phyloP scores from a whole-genome alignment of 2,329 filamentous ascomycete species.

The Aspergillus clavatus region DNA sequence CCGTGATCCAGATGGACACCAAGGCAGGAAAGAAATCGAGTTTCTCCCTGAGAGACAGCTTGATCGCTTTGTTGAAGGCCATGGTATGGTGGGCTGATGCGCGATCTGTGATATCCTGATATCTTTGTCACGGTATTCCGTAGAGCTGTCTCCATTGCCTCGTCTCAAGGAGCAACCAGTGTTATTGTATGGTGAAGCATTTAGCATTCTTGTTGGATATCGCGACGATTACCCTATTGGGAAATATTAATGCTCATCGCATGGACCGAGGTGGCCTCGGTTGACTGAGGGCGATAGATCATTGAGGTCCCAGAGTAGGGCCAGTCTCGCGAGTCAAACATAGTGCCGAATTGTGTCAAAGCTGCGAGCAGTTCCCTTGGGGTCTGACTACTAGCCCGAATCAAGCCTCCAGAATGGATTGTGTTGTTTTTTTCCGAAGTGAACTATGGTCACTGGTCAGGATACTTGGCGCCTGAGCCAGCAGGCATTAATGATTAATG shows the following conservation, averaged over 20 bases:
- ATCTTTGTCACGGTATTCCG: not conserved
- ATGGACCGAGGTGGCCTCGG: not conserved
- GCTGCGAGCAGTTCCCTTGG: too few relatives aligned
- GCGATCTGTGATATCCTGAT: not conserved
- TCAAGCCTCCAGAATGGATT: too few relatives aligned
- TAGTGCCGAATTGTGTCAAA: too few relatives aligned
- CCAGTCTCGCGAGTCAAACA: too few relatives aligned
- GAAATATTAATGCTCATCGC: conserved; percentile 7
- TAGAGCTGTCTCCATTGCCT: not conserved
- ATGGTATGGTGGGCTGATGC: conserved; percentile 9
- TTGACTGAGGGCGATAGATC: not conserved
- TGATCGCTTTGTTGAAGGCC: conserved; percentile 14
- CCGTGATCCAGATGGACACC: conserved; percentile 21
- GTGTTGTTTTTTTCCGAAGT: too few relatives aligned
- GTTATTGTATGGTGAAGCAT: not conserved
- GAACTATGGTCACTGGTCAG: too few relatives aligned
- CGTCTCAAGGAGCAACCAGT: not conserved
- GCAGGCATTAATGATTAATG: too few relatives aligned
- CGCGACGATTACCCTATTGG: conserved; percentile 17
- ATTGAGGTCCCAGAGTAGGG: too few relatives aligned
- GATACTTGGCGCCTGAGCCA: too few relatives aligned
- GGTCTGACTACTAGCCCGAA: too few relatives aligned
- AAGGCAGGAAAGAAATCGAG: conserved; percentile 31
- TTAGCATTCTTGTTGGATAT: too few relatives aligned
- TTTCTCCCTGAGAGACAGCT: conserved; percentile 27